A percentile compares a stretch with the other conserved stretches of the same genome.
phyloP scores from a whole-genome alignment of 768 basidiomycete species.

The Favolaschia claudopus region DNA sequence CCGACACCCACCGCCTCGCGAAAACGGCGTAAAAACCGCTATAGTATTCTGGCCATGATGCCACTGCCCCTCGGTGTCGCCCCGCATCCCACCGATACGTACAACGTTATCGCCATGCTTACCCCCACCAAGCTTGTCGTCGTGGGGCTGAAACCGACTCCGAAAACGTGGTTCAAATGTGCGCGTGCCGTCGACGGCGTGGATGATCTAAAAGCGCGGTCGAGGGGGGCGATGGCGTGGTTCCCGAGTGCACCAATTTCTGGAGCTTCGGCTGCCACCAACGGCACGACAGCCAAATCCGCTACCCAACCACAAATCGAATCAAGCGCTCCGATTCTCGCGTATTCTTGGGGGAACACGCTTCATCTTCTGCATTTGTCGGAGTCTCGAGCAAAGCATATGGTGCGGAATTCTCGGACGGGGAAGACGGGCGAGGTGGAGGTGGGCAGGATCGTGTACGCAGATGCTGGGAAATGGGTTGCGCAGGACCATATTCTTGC shows the following conservation, averaged over 20 bases:
- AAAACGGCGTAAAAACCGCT: conserved; percentile 59
- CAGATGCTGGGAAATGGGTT: conserved; percentile 65
- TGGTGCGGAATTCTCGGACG: conserved; percentile 58
- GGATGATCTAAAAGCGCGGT: conserved; percentile 49
- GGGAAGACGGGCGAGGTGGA: conserved; percentile 68
- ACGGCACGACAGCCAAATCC: conserved; percentile 28
- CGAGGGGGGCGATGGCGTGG: conserved; percentile 81
- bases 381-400: conserved; percentile 63
- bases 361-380: conserved; percentile 72
- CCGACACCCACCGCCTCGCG: conserved; percentile 35
- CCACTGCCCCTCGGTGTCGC: conserved; percentile 83
- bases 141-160: conserved; percentile 90
- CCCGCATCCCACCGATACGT: conserved; percentile 78
- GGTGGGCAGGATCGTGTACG: conserved; percentile 69
- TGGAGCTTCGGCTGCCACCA: conserved; percentile 27
- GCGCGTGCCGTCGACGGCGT: conserved; percentile 61
- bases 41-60: conserved; percentile 78
- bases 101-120: conserved; percentile 83
- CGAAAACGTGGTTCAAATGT: conserved; percentile 90
- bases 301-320: conserved; percentile 8
- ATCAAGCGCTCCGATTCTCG: conserved; percentile 68
- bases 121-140: conserved; percentile 92
- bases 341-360: conserved; percentile 83
- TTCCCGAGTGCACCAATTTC: conserved; percentile 65
- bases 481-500: conserved; percentile 71